Evolutionary conservation across 208 protist species (phyloP).

Genomic region (Leishmania braziliensis): DNA sequence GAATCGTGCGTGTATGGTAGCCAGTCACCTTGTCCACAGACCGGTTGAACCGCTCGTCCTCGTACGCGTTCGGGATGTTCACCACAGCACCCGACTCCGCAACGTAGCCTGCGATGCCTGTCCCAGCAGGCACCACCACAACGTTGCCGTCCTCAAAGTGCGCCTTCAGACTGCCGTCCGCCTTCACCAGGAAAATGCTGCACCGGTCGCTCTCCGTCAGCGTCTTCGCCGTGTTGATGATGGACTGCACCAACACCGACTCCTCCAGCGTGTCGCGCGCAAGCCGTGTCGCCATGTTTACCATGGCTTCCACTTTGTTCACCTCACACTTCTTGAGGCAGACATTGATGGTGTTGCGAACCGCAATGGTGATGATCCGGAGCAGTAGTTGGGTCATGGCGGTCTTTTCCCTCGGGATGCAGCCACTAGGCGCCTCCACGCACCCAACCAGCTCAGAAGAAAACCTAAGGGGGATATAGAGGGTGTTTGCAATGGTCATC

Average conservation of each 20-base stretch:
- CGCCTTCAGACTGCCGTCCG: slow-evolving; percentile 55
- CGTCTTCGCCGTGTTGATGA: slow-evolving; percentile 78
- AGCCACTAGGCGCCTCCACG: slow-evolving; percentile 49
- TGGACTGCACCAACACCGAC: slow-evolving; percentile 65
- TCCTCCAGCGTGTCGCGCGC: slow-evolving; percentile 83
- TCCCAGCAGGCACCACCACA: slow-evolving; percentile 47
- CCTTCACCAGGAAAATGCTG: slow-evolving; percentile 72
- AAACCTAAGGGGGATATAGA: slow-evolving; percentile 69
- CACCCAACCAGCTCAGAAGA: slow-evolving; percentile 54
- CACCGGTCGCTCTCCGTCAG: slow-evolving; percentile 75
- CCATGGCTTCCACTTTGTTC: slow-evolving; percentile 79
- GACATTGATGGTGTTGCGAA: slow-evolving; percentile 30
- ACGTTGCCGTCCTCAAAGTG: slow-evolving; percentile 78
- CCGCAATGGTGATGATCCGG: slow-evolving; percentile 25
- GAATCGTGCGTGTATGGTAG: slow-evolving; percentile 70
- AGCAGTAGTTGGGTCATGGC: slow-evolving; percentile 26
- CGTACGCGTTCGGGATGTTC: slow-evolving; percentile 75
- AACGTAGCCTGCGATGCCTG: slow-evolving; percentile 77
- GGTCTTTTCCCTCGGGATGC: slow-evolving; percentile 3
- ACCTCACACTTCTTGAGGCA: slow-evolving; percentile 32
- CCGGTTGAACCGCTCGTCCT: slow-evolving; percentile 73
- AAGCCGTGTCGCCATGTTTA: slow-evolving; percentile 79
- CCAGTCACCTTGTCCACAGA: slow-evolving; percentile 70
- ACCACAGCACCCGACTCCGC: slow-evolving; percentile 55
- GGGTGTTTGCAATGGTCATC: slow-evolving; percentile 43